Conservation (phyloP, 2,329 filamentous ascomycete genomes). For the Zasmidium citrigriseum region DNA sequence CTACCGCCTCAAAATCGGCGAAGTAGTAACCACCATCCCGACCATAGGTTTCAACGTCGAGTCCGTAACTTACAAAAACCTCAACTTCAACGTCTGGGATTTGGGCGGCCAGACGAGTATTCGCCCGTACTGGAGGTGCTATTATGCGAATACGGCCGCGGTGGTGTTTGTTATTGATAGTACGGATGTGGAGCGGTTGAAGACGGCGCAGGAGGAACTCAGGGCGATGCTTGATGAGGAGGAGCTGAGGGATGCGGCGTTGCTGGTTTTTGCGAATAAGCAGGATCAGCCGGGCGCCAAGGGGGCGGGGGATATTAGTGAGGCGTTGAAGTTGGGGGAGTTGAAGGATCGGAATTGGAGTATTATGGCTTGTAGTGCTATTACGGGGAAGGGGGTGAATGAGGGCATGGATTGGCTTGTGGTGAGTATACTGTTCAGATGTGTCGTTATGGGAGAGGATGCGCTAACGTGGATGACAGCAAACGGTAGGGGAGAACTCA, state of each 20-base stretch:
- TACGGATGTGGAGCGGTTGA: constrained; percentile 92
- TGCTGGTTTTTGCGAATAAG: constrained; percentile 97
- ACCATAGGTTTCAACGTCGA: constrained; percentile 99
- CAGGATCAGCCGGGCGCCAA: constrained; percentile 97
- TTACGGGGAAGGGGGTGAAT: constrained; percentile 89
- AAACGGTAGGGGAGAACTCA: constrained; percentile 28
- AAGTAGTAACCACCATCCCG: constrained; percentile 98
- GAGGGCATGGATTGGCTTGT: constrained; percentile 99
- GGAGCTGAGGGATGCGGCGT: constrained; percentile 83
- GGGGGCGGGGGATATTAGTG: constrained; percentile 93
- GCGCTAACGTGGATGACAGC: constrained; percentile 18
- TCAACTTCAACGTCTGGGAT: constrained; percentile 99
- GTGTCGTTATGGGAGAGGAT: not conserved
- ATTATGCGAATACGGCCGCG: constrained; percentile 97
- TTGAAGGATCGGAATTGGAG: constrained; percentile 98
- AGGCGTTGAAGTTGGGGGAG: constrained; percentile 86
- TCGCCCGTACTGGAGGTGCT: constrained; percentile 97
- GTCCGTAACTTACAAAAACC: constrained; percentile 95
- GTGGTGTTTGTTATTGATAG: constrained; percentile 99
- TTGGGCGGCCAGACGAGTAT: constrained; percentile 98
- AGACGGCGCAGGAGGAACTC: constrained; percentile 90
- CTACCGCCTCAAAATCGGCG: constrained; percentile 94
- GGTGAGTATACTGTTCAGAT: constrained; percentile 55
- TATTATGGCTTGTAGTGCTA: constrained; percentile 95
- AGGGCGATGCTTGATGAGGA: constrained; percentile 96